A percentile compares a stretch with the other conserved stretches of the same genome.
phyloP scores from a whole-genome alignment of 2,329 filamentous ascomycete genomes.

The Colletotrichum tabaci region DNA sequence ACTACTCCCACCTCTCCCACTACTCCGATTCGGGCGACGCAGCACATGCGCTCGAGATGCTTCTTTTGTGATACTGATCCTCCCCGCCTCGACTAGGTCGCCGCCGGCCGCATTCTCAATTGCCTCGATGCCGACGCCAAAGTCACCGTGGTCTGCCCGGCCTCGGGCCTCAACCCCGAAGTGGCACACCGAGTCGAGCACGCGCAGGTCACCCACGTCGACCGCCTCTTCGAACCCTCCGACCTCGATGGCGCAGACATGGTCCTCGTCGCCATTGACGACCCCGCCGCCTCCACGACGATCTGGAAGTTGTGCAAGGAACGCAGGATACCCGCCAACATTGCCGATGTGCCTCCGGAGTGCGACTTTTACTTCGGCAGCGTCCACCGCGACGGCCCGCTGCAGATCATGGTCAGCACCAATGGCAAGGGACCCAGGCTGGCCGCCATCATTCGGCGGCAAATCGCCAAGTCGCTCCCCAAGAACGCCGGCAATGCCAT shows the following conservation, averaged over 20 bases:
- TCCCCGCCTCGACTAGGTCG: conserved; percentile 74
- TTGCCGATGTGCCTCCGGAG: conserved; percentile 95
- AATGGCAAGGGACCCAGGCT: conserved; percentile 96
- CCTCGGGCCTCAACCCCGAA: conserved; percentile 86
- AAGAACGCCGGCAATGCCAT: conserved; percentile 88
- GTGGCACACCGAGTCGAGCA: conserved; percentile 85
- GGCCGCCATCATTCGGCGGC: conserved; percentile 86
- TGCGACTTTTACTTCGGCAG: conserved; percentile 99
- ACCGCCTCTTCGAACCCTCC: conserved; percentile 87
- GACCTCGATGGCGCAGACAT: conserved; percentile 88
- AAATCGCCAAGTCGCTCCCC: conserved; percentile 84
- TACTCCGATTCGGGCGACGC: background rate
- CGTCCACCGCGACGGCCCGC: conserved; percentile 92
- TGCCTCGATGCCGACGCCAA: conserved; percentile 94
- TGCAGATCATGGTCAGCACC: conserved; percentile 99
- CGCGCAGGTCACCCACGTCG: conserved; percentile 82
- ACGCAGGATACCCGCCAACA: conserved; percentile 88
- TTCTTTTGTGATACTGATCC: conserved; percentile 2
- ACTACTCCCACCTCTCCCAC: background rate
- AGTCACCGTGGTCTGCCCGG: conserved; percentile 88
- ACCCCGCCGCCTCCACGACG: conserved; percentile 88
- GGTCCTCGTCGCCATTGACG: conserved; percentile 94
- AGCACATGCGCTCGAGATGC: background rate
- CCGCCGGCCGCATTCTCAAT: conserved; percentile 93
- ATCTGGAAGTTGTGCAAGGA: conserved; percentile 97